Evolutionary conservation across 495 filamentous ascomycete genomes (phyloP), one percentile per base, ranked within the genome.

Genomic region (Daldinia concentrica): DNA sequence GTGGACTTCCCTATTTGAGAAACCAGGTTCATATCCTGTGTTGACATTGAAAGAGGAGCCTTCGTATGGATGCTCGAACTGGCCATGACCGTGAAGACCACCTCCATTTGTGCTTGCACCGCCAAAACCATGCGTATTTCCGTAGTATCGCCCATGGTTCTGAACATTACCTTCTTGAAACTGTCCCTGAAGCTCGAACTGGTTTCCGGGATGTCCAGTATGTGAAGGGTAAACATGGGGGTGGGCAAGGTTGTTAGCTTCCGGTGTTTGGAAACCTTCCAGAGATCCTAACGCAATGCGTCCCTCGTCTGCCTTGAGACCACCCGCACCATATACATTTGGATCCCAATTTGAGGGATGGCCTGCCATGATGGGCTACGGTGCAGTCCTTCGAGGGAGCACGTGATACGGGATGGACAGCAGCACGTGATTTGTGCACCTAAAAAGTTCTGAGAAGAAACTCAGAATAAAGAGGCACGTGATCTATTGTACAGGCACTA

Each of bases 71-170:
- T 48, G 43, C 19, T 48, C 43, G 19, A 48, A 48, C 6, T 70
- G 69, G 14, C 32, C 58, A 50, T 66, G 63, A 15, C 58, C 52
- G 19, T 66, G 69, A 7, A 65, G 36, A 5, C 36, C 48, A 29
- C 67, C 52, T 36, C 60, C 60, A 12, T 64, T 48, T 11, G 43
- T 24, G 22, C 24, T 48, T 4, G 43, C 17, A 24, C 43, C 19
- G 8, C 8, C 43, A 48, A 48, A 48, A 8, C 19, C 43, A 11
- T 48, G 19, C 3, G 19, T 19, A 12, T 24, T 48, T 11, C 19
- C 43, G 14, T 48, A 48, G 22, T 48, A 48, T 48, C 43, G 43
- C 3, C 43, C 43, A 48, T 48, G 43, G 1, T 4, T 12, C 9
- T 48, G 43, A 1, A 14, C 7, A 8, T 3, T 24, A 11, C 17